Conservation (phyloP, 192 early-diverging fungal species). For the Anaeromyces robustus region DNA sequence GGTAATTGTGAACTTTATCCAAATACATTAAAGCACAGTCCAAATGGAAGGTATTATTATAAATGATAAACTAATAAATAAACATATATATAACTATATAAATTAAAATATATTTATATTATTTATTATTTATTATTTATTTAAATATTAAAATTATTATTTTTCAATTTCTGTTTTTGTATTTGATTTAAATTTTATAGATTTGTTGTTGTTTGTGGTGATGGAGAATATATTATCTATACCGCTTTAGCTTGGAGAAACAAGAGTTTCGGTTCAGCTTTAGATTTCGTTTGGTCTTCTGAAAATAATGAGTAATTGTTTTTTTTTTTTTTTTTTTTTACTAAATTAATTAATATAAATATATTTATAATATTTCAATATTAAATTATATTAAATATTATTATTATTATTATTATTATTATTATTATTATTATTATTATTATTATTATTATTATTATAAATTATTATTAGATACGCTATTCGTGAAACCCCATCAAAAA, state of each 20-base stretch:
- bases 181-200: too few relatives aligned
- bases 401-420: too few relatives aligned
- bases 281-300: constrained; percentile 94
- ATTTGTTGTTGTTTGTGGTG: constrained; percentile 97
- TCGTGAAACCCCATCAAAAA: constrained; percentile 76
- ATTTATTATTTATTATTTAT: too few relatives aligned
- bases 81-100: too few relatives aligned
- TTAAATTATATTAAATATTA: too few relatives aligned
- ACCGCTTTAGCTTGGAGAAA: constrained; percentile 99
- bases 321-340: background rate
- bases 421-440: too few relatives aligned
- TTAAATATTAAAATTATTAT: too few relatives aligned
- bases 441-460: too few relatives aligned
- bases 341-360: background rate
- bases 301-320: constrained; percentile 79
- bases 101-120: too few relatives aligned
- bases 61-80: too few relatives aligned
- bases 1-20: constrained; percentile 97
- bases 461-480: constrained; percentile 63
- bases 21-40: constrained; percentile 85
- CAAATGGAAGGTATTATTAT: constrained; percentile 60
- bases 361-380: too few relatives aligned
- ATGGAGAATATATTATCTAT: constrained; percentile 99
- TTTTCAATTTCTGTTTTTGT: too few relatives aligned
- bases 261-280: constrained; percentile 89